These are phyloP conservation scores for Glycyrrhiza uralensis DNA, from an alignment of 306 rosid genomes.

Conservation along the genomic window DNA sequence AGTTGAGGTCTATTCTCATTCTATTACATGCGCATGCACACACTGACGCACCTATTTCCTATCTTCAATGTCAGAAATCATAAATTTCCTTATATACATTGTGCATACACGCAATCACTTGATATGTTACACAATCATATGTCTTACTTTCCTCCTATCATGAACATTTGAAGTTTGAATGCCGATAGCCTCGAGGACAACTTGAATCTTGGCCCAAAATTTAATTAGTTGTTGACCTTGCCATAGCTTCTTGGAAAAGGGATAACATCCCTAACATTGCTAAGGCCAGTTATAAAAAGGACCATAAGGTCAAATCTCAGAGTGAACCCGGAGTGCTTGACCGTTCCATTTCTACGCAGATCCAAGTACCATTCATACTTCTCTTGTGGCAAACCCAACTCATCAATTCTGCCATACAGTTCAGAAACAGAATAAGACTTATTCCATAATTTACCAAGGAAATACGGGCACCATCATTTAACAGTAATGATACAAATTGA, in stretches of 20 bases:
- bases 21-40: too few relatives aligned
- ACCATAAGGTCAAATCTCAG: constrained; percentile 67
- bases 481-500: not conserved
- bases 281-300: constrained; percentile 70
- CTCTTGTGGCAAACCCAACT: constrained; percentile 57
- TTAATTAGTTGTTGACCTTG: constrained; percentile 46
- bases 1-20: too few relatives aligned
- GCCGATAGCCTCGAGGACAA: not conserved
- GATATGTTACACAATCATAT: not conserved
- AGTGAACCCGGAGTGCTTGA: constrained; percentile 76
- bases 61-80: too few relatives aligned
- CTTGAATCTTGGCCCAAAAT: not conserved
- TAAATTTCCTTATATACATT: constrained; percentile 20
- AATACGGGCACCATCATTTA: not conserved
- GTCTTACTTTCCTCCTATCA: not conserved
- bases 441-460: not conserved
- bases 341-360: constrained; percentile 81
- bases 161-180: not conserved
- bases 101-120: not conserved
- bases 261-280: constrained; percentile 72
- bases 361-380: constrained; percentile 94
- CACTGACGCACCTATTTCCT: too few relatives aligned
- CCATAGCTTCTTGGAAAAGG: constrained; percentile 82
- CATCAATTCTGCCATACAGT: constrained; percentile 51
- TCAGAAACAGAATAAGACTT: not conserved